Base-by-base conservation (phyloP, 1,284 basidiomycete genomes). In the Fomitopsis pinicola region DNA sequence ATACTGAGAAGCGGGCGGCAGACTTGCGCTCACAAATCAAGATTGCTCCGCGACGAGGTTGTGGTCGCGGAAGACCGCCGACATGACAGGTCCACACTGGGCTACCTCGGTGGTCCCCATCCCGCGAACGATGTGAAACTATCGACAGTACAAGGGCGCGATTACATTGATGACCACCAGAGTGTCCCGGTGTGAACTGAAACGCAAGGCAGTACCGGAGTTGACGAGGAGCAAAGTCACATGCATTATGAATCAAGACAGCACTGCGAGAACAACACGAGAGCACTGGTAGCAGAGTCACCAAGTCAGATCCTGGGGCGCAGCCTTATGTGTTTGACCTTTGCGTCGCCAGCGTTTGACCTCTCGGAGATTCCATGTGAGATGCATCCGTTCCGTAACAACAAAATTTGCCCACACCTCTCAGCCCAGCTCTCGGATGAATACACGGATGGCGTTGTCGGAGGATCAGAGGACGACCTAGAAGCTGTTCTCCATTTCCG, bases 401-500 rank as follows among this genome's bases (percentile, higher is more conserved):
- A 14, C 5, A 38, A 19, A 26, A 33, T 2, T 9, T 2, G 30
- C 12, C 48, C 5, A 30, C 30, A 15, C 4, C 30, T 54, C 36
- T 38, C 52, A 33, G 22, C 15, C 56, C 59, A 63, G 52, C 59
- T 60, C 17, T 33, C 55, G 19, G 38, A 46, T 12, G 62, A 63
- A 42, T 58, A 60, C 10, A 52, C 48, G 19, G 60, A 61, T 15
- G 56, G 56, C 28, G n/a, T 15, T 30, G 60, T 53, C n/a, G 46
- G 35, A 2, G 19, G 33, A 26, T 54, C 48, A 22, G 56, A 22
- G 28, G 48, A 44, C 26, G 54, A 26, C 22, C 4, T 17, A 30
- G 6, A 40, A 2, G 52, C 22, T 28, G 28, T 22, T 42, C 28
- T 55, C 40, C 22, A 9, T 12, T 7, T 8, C 12, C 19, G 17